A percentile compares a stretch with the other conserved stretches of the same genome.
These are phyloP conservation scores for Pterulicium gracile DNA, from an alignment of 1,284 basidiomycete genomes.

Conservation along the genomic window DNA sequence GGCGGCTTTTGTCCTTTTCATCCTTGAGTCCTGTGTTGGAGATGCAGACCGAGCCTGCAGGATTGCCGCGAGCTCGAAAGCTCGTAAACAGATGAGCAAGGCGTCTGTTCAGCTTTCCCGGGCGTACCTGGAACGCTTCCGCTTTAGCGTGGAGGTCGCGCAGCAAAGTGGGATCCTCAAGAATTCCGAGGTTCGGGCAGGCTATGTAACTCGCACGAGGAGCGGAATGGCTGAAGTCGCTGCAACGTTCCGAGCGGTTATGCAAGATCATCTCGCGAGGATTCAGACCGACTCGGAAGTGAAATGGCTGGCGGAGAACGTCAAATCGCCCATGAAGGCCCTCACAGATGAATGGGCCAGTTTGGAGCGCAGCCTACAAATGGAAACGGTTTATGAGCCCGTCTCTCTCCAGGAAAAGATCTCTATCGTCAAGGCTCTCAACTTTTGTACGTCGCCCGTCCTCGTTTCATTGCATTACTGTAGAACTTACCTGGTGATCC, in stretches of 20 bases:
- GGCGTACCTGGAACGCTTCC: constrained; percentile 27
- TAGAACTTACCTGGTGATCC: constrained; percentile 4
- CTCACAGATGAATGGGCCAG: constrained; percentile 22
- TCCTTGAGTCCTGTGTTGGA: constrained; percentile 24
- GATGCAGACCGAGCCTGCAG: constrained; percentile 27
- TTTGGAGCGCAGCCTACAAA: constrained; percentile 17
- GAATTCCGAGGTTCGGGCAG: constrained; percentile 3
- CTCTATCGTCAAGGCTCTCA: constrained; percentile 32
- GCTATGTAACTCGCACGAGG: constrained; percentile 5
- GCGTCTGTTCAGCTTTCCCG: constrained; percentile 26
- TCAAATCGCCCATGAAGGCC: constrained; percentile 12
- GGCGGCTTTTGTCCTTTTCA: constrained; percentile 25
- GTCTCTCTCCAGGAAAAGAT: constrained; percentile 38
- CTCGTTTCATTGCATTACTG: constrained; percentile 1
- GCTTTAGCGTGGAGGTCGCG: constrained; percentile 23
- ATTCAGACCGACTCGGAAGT: constrained; percentile 12
- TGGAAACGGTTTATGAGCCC: constrained; percentile 22
- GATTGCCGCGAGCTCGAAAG: constrained; percentile 21
- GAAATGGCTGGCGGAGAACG: constrained; percentile 22
- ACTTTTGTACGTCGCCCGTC: constrained; percentile 26
- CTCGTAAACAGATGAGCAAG: constrained; percentile 27
- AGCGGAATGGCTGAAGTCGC: constrained; percentile 9
- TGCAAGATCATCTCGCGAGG: constrained; percentile 11
- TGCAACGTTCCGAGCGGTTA: constrained; percentile 8
- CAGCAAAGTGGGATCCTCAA: constrained; percentile 11